Evolutionary conservation across 441 rosid genomes (phyloP), one percentile per base, ranked within the genome.

Genomic region (Raphanus hybrid): DNA sequence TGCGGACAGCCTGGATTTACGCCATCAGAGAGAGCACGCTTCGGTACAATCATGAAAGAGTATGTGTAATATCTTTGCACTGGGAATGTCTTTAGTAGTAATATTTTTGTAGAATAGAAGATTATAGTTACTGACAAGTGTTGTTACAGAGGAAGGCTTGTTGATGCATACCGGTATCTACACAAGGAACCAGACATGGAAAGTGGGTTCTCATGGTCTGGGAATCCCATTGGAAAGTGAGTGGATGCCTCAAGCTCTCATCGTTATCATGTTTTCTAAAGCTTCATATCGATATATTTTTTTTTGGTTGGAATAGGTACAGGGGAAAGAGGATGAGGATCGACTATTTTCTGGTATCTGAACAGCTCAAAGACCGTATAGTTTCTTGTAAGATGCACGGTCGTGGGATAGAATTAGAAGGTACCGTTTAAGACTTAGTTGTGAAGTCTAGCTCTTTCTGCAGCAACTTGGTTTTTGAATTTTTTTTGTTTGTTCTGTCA

Each of bases 1-100:
- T 85, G 87, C 1, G 98, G 99, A 65, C 98, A 93, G 79, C 99
- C 98, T 76, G 99, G 98, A 80, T 93, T 93, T 79, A 96, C 99
- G 64, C 80, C 89, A 84, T 70, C 90, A 66, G 99, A 96, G 88
- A 96, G 99, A 85, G 88, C 86, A 78, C 94, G 97, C 14, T 96
- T 93, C 74, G 88, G 94, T 81, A 69, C 79, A 78, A 82, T 84
- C 76, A 75, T 92, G 81, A 92, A 87, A 84, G 98, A 88, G 99
- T 96, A 81, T n/a, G 89, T 75, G 0, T 29, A 2, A 54, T 78
- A 32, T 70, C 48, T 77, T 14, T 52, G 55, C 60, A 58, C 58
- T 27, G 11, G 26, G 15, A 64, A 66, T 29, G 74, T 60, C 65
- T 67, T 78, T 29, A 66, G 75, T 41, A 54, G 3, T 55, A 15